Conservation (phyloP, 345 rosid species). For the Syzygium jambos region DNA sequence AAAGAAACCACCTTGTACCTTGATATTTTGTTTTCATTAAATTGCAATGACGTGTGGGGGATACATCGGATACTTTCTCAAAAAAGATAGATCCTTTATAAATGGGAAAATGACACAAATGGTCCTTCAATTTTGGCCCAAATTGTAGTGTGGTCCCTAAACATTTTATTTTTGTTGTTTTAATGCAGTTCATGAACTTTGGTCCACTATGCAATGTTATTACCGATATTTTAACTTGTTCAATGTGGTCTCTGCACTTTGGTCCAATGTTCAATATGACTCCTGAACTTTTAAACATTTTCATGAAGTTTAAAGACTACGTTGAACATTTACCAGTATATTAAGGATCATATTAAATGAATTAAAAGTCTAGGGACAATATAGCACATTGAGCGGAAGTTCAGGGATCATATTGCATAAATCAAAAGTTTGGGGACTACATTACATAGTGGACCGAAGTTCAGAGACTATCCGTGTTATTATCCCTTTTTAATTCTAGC, state of each 20-base stretch:
- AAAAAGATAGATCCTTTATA: neutral
- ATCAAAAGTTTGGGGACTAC: neutral
- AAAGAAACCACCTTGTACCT: neutral
- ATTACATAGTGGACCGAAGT: neutral
- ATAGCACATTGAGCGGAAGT: neutral
- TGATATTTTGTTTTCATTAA: neutral
- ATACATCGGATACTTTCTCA: neutral
- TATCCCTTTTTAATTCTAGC: neutral
- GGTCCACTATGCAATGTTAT: neutral
- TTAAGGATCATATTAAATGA: neutral
- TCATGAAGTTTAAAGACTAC: neutral
- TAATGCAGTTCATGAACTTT: neutral
- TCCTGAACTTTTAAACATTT: neutral
- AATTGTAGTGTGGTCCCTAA: neutral
- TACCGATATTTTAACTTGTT: neutral
- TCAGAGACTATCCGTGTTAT: neutral
- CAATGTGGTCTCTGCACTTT: no score
- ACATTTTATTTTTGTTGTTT: neutral
- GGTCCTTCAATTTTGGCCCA: neutral
- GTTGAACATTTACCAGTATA: neutral
- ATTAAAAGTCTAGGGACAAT: neutral
- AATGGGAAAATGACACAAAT: neutral
- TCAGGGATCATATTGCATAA: neutral
- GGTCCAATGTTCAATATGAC: no score
- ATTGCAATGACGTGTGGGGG: neutral